Evolutionary conservation across 176 grass and related monocot species (phyloP).

Genomic region (Puya raimondii): DNA sequence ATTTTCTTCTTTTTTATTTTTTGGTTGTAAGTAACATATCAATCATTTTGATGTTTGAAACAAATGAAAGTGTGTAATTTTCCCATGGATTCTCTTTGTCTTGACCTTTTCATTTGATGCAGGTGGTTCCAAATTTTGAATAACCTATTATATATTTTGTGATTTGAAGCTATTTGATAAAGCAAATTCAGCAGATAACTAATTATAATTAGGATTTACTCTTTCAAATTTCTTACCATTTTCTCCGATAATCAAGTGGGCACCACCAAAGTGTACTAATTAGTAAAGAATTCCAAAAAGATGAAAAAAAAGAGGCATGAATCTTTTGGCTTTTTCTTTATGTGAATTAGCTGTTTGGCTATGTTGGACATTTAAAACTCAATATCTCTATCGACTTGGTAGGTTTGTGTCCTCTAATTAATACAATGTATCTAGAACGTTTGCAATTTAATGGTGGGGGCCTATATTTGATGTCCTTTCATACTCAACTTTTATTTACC

Average conservation of each 20-base stretch:
- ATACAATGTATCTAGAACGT: background rate
- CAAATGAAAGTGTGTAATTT: too few species aligned
- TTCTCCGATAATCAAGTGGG: background rate
- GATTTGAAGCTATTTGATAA: too few species aligned
- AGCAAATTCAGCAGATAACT: too few species aligned
- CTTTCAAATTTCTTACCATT: too few species aligned
- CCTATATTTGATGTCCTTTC: background rate
- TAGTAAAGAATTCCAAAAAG: background rate
- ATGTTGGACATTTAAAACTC: background rate
- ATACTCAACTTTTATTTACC: background rate
- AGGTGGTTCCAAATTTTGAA: too few species aligned
- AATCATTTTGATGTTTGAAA: too few species aligned
- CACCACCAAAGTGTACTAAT: background rate
- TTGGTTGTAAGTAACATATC: too few species aligned
- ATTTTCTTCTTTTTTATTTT: too few species aligned
- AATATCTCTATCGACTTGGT: background rate
- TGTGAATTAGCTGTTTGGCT: background rate
- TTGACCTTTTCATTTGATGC: too few species aligned
- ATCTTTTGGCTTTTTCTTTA: background rate
- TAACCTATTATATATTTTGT: too few species aligned
- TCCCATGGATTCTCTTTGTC: too few species aligned
- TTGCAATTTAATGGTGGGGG: background rate
- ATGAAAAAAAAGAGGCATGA: background rate
- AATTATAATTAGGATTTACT: too few species aligned
- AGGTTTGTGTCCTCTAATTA: background rate